These are phyloP conservation scores for Cytospora schulzeri DNA, from an alignment of 2,329 filamentous ascomycete genomes.

Conservation along the genomic window DNA sequence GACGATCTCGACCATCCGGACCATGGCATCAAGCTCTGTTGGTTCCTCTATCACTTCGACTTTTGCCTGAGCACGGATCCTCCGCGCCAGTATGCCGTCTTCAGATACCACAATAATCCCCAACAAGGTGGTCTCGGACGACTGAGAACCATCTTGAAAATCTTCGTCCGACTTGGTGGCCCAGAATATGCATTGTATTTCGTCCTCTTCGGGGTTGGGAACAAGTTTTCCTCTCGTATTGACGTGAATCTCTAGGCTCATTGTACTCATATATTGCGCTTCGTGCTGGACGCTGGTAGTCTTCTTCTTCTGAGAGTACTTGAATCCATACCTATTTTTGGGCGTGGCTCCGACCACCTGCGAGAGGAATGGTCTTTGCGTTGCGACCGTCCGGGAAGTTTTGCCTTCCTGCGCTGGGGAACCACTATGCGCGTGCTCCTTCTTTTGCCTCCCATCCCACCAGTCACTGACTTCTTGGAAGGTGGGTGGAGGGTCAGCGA, in stretches of 20 bases:
- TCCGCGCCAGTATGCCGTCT: slow-evolving; percentile 58
- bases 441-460: slow-evolving; percentile 51
- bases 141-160: slow-evolving; percentile 49
- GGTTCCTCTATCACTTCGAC: slow-evolving; percentile 73
- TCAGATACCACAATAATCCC: slow-evolving; percentile 76
- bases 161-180: slow-evolving; percentile 76
- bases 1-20: slow-evolving; percentile 84
- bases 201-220: slow-evolving; percentile 88
- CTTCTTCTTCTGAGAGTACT: slow-evolving; percentile 76
- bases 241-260: slow-evolving; percentile 92
- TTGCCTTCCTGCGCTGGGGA: slow-evolving; percentile 26
- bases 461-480: slow-evolving; percentile 70
- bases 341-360: slow-evolving; percentile 91
- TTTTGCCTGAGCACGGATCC: slow-evolving; percentile 62
- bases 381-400: slow-evolving; percentile 28
- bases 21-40: slow-evolving; percentile 82
- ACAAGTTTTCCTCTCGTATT: slow-evolving; percentile 80
- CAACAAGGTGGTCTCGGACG: slow-evolving; percentile 54
- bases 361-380: slow-evolving; percentile 57
- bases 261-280: slow-evolving; percentile 91
- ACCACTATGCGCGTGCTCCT: slow-evolving; percentile 21
- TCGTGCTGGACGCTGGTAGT: slow-evolving; percentile 80
- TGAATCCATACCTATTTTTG: slow-evolving; percentile 78
- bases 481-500: slow-evolving; percentile 70
- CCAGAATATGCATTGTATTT: slow-evolving; percentile 89